phyloP scores from a whole-genome alignment of 257 asterid species.

The Apocynum venetum region DNA sequence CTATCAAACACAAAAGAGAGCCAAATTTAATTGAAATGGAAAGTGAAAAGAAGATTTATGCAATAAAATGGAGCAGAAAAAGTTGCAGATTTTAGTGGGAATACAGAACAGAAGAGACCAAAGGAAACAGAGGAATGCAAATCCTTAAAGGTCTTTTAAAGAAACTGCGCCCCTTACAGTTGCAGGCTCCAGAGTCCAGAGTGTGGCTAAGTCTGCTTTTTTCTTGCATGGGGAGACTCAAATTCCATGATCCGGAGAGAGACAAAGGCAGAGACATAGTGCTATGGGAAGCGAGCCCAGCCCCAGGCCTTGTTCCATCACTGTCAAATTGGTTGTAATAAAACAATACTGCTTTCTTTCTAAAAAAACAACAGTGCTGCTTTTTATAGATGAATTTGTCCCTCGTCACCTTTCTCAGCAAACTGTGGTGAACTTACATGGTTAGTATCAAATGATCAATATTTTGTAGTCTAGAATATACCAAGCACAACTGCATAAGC shows the following conservation, averaged over 20 bases:
- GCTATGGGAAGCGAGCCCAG: conserved; percentile 17
- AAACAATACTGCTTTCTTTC: conserved; percentile 3
- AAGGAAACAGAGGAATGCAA: conserved; percentile 19
- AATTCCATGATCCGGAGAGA: conserved; percentile 51
- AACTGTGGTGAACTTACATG: not conserved
- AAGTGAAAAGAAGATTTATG: conserved; percentile 1
- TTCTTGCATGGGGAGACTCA: conserved; percentile 49
- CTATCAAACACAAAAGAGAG: not conserved
- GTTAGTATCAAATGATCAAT: not conserved
- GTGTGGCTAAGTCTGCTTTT: not conserved
- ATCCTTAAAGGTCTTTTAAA: conserved; percentile 22
- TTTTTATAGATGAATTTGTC: not conserved
- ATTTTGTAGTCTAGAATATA: not conserved
- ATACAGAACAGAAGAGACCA: not conserved
- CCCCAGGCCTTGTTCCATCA: conserved; percentile 35
- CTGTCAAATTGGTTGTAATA: conserved; percentile 43
- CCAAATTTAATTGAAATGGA: not conserved
- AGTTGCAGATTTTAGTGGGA: not conserved
- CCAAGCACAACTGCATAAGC: too few relatives aligned
- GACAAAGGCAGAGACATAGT: conserved; percentile 14
- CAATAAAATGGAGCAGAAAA: not conserved
- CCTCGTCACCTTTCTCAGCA: not conserved
- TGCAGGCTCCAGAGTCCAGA: not conserved
- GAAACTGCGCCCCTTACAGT: conserved; percentile 19
- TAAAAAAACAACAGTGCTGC: not conserved